Conservation (phyloP, 129 eudicot species). For the Ambrosia artemisiifolia region DNA sequence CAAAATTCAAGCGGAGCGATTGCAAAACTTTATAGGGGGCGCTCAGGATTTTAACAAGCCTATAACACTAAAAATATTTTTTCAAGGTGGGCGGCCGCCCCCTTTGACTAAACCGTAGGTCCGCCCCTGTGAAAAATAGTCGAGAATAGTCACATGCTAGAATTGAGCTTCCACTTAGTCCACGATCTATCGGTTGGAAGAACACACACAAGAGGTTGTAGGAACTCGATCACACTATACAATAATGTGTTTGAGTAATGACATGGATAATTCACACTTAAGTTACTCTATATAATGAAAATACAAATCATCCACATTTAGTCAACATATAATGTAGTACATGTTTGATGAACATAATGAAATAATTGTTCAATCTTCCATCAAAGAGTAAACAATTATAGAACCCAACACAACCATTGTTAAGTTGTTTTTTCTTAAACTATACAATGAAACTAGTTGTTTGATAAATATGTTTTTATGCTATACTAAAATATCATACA, state of each 20-base stretch:
- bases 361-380: too few relatives aligned
- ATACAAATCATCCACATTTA: background rate
- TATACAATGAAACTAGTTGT: background rate
- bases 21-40: too few relatives aligned
- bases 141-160: conserved; percentile 27
- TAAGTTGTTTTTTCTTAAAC: background rate
- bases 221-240: conserved; percentile 13
- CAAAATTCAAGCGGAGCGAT: too few relatives aligned
- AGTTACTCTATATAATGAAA: conserved; percentile 23
- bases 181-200: conserved; percentile 35
- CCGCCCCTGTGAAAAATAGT: too few relatives aligned
- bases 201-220: conserved; percentile 25
- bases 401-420: background rate
- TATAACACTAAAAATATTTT: too few relatives aligned
- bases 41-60: too few relatives aligned
- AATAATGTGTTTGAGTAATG: conserved; percentile 34
- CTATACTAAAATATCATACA: too few relatives aligned
- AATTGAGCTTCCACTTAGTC: conserved; percentile 50
- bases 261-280: conserved; percentile 34
- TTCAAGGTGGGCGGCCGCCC: too few relatives aligned
- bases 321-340: background rate
- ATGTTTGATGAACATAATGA: too few relatives aligned
- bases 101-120: too few relatives aligned
- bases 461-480: too few relatives aligned
- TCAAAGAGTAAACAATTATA: background rate